Percentiles rank a stretch among this genome's conserved stretches.
Evolutionary conservation across 139 green algal genomes (phyloP).

Genomic region (Micromonas commoda): DNA sequence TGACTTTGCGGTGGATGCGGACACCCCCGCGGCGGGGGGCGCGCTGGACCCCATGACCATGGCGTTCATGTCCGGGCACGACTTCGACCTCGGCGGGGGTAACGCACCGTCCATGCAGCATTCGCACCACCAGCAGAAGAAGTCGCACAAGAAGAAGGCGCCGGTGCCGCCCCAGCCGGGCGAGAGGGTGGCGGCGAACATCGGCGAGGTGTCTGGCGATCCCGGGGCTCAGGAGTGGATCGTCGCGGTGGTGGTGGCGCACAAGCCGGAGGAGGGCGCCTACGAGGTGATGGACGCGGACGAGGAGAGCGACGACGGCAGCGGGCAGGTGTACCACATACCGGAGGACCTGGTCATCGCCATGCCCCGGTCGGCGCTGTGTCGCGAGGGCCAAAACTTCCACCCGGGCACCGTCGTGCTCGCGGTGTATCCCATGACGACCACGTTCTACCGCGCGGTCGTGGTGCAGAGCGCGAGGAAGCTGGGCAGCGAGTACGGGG

Average conservation of each 20-base stretch:
- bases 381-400: slow-evolving; percentile 8
- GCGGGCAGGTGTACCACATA: background rate
- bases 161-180: background rate
- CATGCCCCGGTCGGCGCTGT: background rate
- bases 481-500: slow-evolving; percentile 8
- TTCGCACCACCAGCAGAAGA: background rate
- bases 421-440: slow-evolving; percentile 30
- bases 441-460: slow-evolving; percentile 28
- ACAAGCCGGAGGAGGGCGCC: background rate
- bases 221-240: slow-evolving; percentile 19
- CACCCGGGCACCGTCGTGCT: slow-evolving; percentile 15
- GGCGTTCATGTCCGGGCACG: background rate
- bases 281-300: slow-evolving; percentile 19
- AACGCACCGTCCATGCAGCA: background rate
- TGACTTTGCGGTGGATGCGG: slow-evolving; percentile 1
- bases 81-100: background rate
- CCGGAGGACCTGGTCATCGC: background rate
- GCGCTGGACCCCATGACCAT: background rate
- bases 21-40: too few species aligned
- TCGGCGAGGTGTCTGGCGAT: background rate
- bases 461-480: slow-evolving; percentile 14
- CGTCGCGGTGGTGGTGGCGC: background rate
- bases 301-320: background rate
- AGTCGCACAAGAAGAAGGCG: background rate
- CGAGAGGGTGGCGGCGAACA: slow-evolving; percentile 10